A percentile compares a stretch with the other conserved stretches of the same genome.
Evolutionary conservation across 2,329 filamentous ascomycete genomes (phyloP).

Genomic region (Trichoderma citrinoviride): DNA sequence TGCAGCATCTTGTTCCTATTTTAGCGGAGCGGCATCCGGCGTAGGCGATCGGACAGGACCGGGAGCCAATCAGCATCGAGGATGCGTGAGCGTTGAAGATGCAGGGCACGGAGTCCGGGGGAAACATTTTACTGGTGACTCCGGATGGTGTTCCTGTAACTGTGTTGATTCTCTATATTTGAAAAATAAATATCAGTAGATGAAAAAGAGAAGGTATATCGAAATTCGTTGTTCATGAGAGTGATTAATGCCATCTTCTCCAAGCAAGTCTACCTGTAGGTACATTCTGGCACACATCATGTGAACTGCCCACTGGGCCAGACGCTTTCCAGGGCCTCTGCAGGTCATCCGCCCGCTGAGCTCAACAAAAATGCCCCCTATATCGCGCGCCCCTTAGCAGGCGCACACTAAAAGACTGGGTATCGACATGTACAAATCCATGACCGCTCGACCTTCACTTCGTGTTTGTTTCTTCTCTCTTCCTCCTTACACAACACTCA

Average conservation of each 20-base stretch:
- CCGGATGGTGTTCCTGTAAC: not conserved
- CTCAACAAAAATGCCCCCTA: conserved; percentile 17
- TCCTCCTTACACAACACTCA: not conserved
- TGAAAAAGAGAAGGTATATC: no score
- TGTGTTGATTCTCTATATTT: no score
- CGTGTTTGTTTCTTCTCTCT: not conserved
- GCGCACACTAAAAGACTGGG: not conserved
- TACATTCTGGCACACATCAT: not conserved
- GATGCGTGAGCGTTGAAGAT: not conserved
- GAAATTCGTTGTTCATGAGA: no score
- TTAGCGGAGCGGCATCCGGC: not conserved
- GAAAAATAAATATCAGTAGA: no score
- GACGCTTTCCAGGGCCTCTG: not conserved
- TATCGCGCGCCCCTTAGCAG: not conserved
- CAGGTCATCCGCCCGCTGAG: conserved; percentile 7
- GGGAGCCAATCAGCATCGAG: not conserved
- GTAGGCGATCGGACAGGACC: not conserved
- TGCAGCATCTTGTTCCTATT: not conserved
- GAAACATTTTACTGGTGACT: not conserved
- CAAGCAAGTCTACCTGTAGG: no score
- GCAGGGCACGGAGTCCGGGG: conserved; percentile 1
- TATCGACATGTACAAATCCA: not conserved
- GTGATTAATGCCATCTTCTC: no score
- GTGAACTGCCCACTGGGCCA: not conserved
- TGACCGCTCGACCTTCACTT: not conserved